phyloP scores from a whole-genome alignment of 225 moss, liverwort and hornwort genomes.

The Sphagnum tenellum region DNA sequence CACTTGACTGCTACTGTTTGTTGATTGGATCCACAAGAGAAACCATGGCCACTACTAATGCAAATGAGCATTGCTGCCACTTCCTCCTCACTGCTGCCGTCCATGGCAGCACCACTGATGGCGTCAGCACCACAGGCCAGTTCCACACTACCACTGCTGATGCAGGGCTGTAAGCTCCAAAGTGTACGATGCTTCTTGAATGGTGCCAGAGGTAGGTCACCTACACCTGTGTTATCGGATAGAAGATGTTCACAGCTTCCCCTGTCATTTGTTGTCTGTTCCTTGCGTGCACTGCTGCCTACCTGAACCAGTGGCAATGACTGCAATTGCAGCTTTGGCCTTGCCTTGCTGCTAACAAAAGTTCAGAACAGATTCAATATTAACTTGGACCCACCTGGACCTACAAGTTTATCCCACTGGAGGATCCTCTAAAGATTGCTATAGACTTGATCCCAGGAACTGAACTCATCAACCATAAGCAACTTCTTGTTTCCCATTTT shows the following conservation, averaged over 20 bases:
- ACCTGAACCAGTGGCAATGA: not conserved
- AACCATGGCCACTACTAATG: constrained; percentile 35
- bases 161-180: constrained; percentile 19
- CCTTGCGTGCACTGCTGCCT: constrained; percentile 1
- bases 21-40: constrained; percentile 18
- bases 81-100: constrained; percentile 46
- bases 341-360: not conserved
- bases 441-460: no score
- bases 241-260: constrained; percentile 4
- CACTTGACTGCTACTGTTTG: constrained; percentile 1
- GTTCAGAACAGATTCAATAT: no score
- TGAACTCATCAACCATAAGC: no score
- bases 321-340: not conserved
- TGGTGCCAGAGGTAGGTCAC: constrained; percentile 17
- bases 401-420: no score
- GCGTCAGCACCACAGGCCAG: constrained; percentile 15
- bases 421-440: no score
- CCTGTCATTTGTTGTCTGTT: constrained; percentile 4
- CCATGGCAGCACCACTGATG: constrained; percentile 22
- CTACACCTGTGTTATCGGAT: constrained; percentile 5
- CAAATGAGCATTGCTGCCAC: constrained; percentile 41
- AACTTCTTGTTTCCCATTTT: no score
- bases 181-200: constrained; percentile 37
- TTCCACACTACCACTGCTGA: constrained; percentile 16
- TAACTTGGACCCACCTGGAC: no score